Evolutionary conservation across 2,329 filamentous ascomycete species (phyloP).

Genomic region (Venturia aucupariae): DNA sequence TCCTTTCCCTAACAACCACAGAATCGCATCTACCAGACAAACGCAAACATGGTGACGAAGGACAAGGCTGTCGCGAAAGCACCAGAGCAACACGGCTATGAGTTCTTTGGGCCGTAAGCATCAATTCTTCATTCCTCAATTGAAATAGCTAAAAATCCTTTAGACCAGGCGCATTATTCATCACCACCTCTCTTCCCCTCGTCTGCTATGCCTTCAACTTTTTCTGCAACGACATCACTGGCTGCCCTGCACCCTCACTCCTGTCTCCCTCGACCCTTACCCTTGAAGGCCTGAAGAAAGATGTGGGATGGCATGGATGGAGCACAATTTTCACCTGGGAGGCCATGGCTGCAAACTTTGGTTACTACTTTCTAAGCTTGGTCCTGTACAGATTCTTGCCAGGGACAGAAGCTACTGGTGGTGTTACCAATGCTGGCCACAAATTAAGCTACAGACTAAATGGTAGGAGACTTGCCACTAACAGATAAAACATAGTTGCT

Average conservation of each 20-base stretch:
- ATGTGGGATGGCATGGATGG: conserved; percentile 78
- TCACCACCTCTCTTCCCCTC: conserved; percentile 72
- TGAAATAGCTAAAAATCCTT: background rate
- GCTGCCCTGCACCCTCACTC: conserved; percentile 78
- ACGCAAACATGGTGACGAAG: background rate
- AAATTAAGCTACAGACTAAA: conserved; percentile 72
- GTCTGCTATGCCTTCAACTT: conserved; percentile 74
- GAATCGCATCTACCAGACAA: background rate
- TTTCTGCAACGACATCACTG: conserved; percentile 83
- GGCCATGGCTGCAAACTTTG: conserved; percentile 60
- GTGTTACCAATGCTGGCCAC: conserved; percentile 59
- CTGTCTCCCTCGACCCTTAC: conserved; percentile 63
- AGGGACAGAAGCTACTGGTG: conserved; percentile 61
- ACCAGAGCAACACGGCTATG: conserved; percentile 27
- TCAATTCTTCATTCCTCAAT: background rate
- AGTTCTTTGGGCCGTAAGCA: conserved; percentile 33
- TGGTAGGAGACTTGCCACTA: conserved; percentile 26
- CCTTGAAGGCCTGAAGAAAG: conserved; percentile 62
- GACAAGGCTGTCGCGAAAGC: background rate
- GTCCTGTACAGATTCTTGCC: conserved; percentile 70
- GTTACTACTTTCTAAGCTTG: conserved; percentile 69
- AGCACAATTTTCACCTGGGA: conserved; percentile 60
- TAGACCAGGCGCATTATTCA: conserved; percentile 65
- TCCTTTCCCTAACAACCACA: background rate
- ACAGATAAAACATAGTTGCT: background rate